Base-by-base conservation (phyloP, 805 yeast species). In the Pichia occidentalis region DNA sequence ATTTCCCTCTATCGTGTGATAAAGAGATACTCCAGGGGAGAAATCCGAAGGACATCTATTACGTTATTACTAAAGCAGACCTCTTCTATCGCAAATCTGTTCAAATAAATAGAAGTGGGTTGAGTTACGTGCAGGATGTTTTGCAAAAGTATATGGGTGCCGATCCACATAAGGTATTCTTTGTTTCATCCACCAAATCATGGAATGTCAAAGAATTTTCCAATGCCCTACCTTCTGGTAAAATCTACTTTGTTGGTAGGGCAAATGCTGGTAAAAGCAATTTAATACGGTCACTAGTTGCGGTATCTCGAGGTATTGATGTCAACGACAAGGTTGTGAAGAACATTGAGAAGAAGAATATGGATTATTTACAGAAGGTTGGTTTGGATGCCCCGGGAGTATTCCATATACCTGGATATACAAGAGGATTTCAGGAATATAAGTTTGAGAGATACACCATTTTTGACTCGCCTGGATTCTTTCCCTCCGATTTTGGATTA, bases 191-290 rank as follows among this genome's bases (percentile, higher is more conserved):
- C 0, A 61, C 58, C 24, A 58, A 60, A 7, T 64, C 65, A 19
- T 80, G 87, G 87, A 67, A 71, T 23, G 49, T 73, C 3, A 50
- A 60, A 1, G 48, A 52, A 1, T 50, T 81, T 3, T 45, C 65
- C 7, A 48, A 57, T 1, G 49, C 49, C 6, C 50, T 80, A 7
- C 64, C 65, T 4, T 50, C 53, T 25, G 51, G 47, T 8, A 58
- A 61, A 23, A 54, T 71, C 7, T 77, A 73, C 49, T 56, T 83
- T 22, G 60, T 82, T 16, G 94, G 94, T 1, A 68, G 68, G 42
- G 75, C 80, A 9, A 83, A 83, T 50, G 67, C 73, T 11, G 94
- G 94, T 1, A 83, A 83, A 53, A 75, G 85, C 3, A 67, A 80
- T 2, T 47, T 83, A 25, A 64, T 80, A 1, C 72, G 69, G 46